These are phyloP conservation scores for Daldinia sp. DNA, from an alignment of 2,329 filamentous ascomycete genomes.

Conservation along the genomic window DNA sequence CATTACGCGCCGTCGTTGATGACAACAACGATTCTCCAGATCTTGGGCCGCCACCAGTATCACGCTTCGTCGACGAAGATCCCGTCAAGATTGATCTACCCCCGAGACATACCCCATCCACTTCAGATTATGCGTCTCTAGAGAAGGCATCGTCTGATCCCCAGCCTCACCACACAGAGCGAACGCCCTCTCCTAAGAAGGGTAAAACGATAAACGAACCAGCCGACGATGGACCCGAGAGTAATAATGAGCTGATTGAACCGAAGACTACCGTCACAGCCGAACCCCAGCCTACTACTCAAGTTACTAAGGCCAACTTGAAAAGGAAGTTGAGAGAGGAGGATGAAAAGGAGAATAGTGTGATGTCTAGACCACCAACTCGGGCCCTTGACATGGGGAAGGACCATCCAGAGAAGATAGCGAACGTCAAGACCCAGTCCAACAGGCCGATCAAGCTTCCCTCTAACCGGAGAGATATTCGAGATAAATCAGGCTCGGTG, in stretches of 20 bases:
- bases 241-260: conserved; percentile 15
- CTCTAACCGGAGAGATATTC: conserved; percentile 57
- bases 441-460: conserved; percentile 60
- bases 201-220: conserved; percentile 29
- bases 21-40: conserved; percentile 73
- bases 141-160: conserved; percentile 29
- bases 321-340: conserved; percentile 70
- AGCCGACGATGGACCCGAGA: conserved; percentile 10
- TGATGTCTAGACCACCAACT: conserved; percentile 51
- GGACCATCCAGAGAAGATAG: conserved; percentile 49
- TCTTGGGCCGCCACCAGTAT: conserved; percentile 72
- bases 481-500: conserved; percentile 48
- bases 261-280: conserved; percentile 5
- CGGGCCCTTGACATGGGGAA: conserved; percentile 47
- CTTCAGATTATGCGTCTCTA: conserved; percentile 26
- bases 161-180: conserved; percentile 10
- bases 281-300: conserved; percentile 38
- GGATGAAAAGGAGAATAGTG: conserved; percentile 63
- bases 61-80: conserved; percentile 69
- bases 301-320: conserved; percentile 60
- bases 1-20: conserved; percentile 63
- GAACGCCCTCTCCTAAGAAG: conserved; percentile 3
- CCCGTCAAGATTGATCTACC: conserved; percentile 66
- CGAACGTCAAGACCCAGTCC: conserved; percentile 51
- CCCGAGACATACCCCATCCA: conserved; percentile 38